Evolutionary conservation across 306 rosid species (phyloP).

Genomic region (Acacia crassicarpa): DNA sequence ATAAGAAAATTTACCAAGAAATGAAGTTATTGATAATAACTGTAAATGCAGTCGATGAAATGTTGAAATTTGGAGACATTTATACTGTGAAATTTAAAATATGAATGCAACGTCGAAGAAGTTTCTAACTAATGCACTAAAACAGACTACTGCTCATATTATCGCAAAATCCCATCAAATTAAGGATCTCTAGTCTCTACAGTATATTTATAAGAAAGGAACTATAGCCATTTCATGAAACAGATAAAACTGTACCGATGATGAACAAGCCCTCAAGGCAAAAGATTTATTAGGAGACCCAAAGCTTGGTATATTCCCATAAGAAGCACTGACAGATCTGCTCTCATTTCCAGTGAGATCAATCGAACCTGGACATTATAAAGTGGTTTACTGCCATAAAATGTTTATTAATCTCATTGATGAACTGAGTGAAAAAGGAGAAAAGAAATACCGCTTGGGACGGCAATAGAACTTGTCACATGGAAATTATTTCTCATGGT

Average conservation of each 20-base stretch:
- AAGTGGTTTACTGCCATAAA: slow-evolving; percentile 24
- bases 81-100: slow-evolving; percentile 1
- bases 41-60: background rate
- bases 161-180: slow-evolving; percentile 1
- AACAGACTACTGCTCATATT: slow-evolving; percentile 8
- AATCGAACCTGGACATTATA: slow-evolving; percentile 47
- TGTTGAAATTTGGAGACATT: slow-evolving; percentile 1
- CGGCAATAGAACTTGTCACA: slow-evolving; percentile 24
- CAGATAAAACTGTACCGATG: slow-evolving; percentile 55
- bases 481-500: slow-evolving; percentile 26
- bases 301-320: slow-evolving; percentile 39
- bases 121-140: background rate
- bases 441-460: slow-evolving; percentile 38
- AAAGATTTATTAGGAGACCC: slow-evolving; percentile 35
- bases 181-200: slow-evolving; percentile 8
- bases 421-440: background rate
- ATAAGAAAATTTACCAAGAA: background rate
- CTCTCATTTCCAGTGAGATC: slow-evolving; percentile 43
- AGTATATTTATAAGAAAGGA: slow-evolving; percentile 16
- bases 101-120: background rate
- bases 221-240: background rate
- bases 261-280: slow-evolving; percentile 68
- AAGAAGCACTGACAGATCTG: slow-evolving; percentile 35
- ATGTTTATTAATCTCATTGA: slow-evolving; percentile 11
- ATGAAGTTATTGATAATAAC: slow-evolving; percentile 12